Evolutionary conservation across 2,329 filamentous ascomycete genomes (phyloP).

Genomic region (Cladosporium velox): DNA sequence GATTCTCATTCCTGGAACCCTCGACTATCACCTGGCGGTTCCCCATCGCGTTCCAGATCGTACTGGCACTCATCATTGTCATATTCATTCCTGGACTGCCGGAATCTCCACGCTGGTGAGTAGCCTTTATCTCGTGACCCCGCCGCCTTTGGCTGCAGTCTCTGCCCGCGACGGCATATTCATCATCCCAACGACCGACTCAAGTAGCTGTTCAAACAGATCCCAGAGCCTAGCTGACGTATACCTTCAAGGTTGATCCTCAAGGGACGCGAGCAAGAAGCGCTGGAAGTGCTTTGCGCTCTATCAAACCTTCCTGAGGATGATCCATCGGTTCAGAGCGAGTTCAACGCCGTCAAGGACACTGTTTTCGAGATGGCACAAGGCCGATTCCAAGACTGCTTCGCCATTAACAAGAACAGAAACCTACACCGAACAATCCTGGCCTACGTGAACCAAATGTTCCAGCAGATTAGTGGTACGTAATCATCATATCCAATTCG

Average conservation of each 20-base stretch:
- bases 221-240: not conserved
- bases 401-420: slow-evolving; percentile 37
- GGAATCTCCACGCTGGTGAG: slow-evolving; percentile 59
- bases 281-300: slow-evolving; percentile 49
- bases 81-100: slow-evolving; percentile 53
- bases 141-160: not conserved
- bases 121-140: slow-evolving; percentile 26
- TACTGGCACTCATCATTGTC: slow-evolving; percentile 57
- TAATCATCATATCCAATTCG: slow-evolving; percentile 9
- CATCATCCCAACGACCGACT: not conserved
- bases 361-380: slow-evolving; percentile 50
- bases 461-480: slow-evolving; percentile 37
- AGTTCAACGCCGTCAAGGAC: slow-evolving; percentile 56
- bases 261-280: slow-evolving; percentile 57
- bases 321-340: slow-evolving; percentile 47
- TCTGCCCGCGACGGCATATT: slow-evolving; percentile 49
- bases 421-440: slow-evolving; percentile 39
- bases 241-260: slow-evolving; percentile 52
- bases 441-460: slow-evolving; percentile 40
- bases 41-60: slow-evolving; percentile 52
- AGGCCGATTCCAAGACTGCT: slow-evolving; percentile 35
- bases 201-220: not conserved
- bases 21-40: slow-evolving; percentile 52
- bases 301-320: slow-evolving; percentile 51
- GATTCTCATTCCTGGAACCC: slow-evolving; percentile 44